These are phyloP conservation scores for Solanum sparsipilum DNA, from an alignment of 257 asterid species.

Conservation along the genomic window DNA sequence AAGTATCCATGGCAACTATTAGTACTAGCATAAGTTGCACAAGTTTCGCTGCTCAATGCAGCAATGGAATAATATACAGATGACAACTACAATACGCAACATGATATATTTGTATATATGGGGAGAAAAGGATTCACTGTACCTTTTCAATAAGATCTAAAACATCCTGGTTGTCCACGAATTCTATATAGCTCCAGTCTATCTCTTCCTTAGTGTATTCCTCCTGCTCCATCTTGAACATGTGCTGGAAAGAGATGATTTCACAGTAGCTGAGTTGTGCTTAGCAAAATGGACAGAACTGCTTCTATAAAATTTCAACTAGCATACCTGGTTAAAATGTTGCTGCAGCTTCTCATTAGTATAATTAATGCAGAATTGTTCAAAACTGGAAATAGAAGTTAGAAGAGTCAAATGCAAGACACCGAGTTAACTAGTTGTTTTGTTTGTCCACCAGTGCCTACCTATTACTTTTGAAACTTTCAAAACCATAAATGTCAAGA, in stretches of 20 bases:
- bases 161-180: conserved; percentile 95
- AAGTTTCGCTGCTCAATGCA: not conserved
- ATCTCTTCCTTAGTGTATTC: conserved; percentile 90
- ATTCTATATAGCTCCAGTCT: conserved; percentile 97
- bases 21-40: not conserved
- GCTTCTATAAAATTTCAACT: conserved; percentile 7
- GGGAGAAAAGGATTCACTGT: not conserved
- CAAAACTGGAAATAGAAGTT: conserved; percentile 53
- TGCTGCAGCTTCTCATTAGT: conserved; percentile 98
- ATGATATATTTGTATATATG: not conserved
- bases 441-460: conserved; percentile 17
- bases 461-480: conserved; percentile 90
- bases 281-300: not conserved
- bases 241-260: conserved; percentile 54
- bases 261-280: conserved; percentile 9
- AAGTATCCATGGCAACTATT: not conserved
- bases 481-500: conserved; percentile 97
- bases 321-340: conserved; percentile 88
- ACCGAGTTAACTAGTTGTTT: not conserved
- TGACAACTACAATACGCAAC: not conserved
- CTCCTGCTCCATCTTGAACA: conserved; percentile 98
- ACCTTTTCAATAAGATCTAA: conserved; percentile 99
- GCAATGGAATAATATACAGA: not conserved
- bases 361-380: conserved; percentile 90
- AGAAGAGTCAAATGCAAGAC: not conserved